Evolutionary conservation across 345 rosid species (phyloP).

Genomic region (Melaleuca quinquenervia): DNA sequence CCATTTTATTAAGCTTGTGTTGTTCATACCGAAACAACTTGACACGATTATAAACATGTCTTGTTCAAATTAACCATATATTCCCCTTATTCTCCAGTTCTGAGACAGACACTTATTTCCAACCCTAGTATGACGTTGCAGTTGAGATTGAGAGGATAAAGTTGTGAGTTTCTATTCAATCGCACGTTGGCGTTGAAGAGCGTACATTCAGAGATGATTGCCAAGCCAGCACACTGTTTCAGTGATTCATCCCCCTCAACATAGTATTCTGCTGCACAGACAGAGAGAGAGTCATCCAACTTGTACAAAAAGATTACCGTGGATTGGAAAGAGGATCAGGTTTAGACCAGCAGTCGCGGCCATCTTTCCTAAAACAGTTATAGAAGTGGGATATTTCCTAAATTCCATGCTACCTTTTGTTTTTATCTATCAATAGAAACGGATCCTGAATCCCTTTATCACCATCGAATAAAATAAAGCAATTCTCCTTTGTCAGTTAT

Average conservation of each 20-base stretch:
- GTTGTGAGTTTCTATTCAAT: not conserved
- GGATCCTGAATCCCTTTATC: not conserved
- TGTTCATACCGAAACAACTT: not conserved
- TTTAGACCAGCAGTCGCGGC: not conserved
- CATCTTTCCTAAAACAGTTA: not conserved
- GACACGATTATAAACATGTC: not conserved
- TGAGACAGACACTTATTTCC: not conserved
- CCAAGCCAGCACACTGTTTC: not conserved
- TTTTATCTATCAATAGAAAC: not conserved
- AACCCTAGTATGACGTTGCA: not conserved
- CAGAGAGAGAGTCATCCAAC: not conserved
- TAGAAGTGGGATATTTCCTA: not conserved
- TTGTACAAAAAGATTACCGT: not conserved
- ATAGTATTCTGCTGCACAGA: not conserved
- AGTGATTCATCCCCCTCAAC: not conserved
- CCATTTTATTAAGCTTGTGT: not conserved
- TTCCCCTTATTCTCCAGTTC: not conserved
- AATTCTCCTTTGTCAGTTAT: too few species aligned
- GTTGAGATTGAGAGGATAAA: not conserved
- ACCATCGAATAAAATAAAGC: too few species aligned
- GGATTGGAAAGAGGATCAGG: not conserved
- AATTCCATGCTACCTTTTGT: not conserved
- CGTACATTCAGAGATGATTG: not conserved
- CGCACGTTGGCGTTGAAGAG: not conserved
- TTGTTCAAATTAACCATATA: not conserved